Conservation (phyloP, 306 rosid genomes). For the Lathyrus tuberosus region DNA sequence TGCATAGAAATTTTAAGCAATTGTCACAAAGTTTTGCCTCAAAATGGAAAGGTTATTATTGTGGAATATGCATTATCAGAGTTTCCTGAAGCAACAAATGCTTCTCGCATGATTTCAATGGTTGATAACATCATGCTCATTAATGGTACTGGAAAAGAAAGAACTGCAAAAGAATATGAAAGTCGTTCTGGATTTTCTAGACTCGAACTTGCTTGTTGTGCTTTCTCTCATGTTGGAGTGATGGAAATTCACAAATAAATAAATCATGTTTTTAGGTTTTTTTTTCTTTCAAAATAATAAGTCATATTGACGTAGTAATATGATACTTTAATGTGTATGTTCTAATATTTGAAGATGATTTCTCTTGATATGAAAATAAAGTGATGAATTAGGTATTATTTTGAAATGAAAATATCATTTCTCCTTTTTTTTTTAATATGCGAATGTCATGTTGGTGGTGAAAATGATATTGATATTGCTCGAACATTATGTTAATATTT, state of each 20-base stretch:
- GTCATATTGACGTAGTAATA: background rate
- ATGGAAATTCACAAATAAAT: constrained; percentile 43
- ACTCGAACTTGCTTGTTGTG: constrained; percentile 34
- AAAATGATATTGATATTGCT: too few species aligned
- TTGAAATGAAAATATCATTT: too few species aligned
- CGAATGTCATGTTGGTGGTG: too few species aligned
- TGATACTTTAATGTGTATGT: too few species aligned
- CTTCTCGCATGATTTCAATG: constrained; percentile 8
- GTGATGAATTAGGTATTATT: too few species aligned
- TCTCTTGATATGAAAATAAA: too few species aligned
- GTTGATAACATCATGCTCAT: constrained; percentile 38
- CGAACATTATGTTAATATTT: too few species aligned
- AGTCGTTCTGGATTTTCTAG: constrained; percentile 33
- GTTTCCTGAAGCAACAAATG: constrained; percentile 10
- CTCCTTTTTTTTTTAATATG: too few species aligned
- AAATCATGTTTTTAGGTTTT: background rate
- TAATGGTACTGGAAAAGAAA: constrained; percentile 42
- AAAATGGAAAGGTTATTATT: constrained; percentile 38
- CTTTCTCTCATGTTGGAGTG: constrained; percentile 30
- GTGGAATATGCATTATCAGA: constrained; percentile 26
- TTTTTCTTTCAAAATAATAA: background rate
- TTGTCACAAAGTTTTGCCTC: constrained; percentile 34
- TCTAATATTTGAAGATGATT: background rate
- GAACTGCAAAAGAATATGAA: constrained; percentile 31
- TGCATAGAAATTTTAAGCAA: constrained; percentile 30